These are phyloP conservation scores for Globisporangium iwayamae DNA, from an alignment of 352 stramenopile genomes.

Conservation along the genomic window DNA sequence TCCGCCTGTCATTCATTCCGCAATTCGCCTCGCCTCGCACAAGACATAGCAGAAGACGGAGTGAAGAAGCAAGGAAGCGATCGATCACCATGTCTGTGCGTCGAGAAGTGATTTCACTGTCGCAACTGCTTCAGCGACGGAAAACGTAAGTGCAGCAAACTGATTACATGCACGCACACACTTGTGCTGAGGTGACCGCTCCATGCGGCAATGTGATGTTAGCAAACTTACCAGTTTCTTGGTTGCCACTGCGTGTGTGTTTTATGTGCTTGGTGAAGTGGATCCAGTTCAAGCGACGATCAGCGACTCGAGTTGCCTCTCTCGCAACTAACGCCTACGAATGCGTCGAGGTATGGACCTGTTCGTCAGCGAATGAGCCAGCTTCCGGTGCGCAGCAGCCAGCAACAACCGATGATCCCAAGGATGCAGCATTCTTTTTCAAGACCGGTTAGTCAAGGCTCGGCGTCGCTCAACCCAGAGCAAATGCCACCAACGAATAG, in stretches of 20 bases:
- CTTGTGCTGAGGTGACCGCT: neutral
- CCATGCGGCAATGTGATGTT: neutral
- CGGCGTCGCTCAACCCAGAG: slow-evolving; percentile 9
- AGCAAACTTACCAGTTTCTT: slow-evolving; percentile 5
- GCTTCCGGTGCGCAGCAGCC: slow-evolving; percentile 6
- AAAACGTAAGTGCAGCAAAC: slow-evolving; percentile 23
- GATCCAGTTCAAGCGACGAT: neutral
- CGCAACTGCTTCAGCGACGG: slow-evolving; percentile 59
- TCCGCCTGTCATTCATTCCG: slow-evolving; percentile 6
- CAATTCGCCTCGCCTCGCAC: slow-evolving; percentile 5
- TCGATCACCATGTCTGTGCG: slow-evolving; percentile 48
- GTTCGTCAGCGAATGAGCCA: slow-evolving; percentile 9
- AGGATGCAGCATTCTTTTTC: neutral
- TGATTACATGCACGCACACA: slow-evolving; percentile 4
- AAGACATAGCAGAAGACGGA: neutral
- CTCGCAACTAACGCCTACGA: slow-evolving; percentile 8
- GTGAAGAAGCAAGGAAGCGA: neutral
- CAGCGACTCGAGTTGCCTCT: slow-evolving; percentile 1
- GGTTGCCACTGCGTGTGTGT: neutral
- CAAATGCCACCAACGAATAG: neutral
- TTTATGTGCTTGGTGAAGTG: neutral
- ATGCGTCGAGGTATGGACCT: slow-evolving; percentile 11
- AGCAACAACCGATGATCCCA: neutral
- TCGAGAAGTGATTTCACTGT: slow-evolving; percentile 68
- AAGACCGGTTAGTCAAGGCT: slow-evolving; percentile 6